These are phyloP conservation scores for Liquidambar formosana DNA, from an alignment of 164 flowering plant genomes.

Conservation along the genomic window DNA sequence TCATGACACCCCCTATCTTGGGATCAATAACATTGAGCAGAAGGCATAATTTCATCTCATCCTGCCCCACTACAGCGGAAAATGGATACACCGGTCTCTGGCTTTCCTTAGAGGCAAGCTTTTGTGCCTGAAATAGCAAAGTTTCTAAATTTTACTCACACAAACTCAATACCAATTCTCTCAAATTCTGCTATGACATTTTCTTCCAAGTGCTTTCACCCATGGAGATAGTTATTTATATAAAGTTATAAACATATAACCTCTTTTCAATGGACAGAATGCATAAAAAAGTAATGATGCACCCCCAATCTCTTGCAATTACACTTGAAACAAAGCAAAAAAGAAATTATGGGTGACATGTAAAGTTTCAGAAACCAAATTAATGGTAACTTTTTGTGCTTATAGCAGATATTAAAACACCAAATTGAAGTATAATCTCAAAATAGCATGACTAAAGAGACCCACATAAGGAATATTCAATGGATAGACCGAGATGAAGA, in stretches of 20 bases:
- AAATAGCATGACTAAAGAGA: not conserved
- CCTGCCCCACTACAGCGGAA: constrained; percentile 95
- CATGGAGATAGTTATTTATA: too few relatives aligned
- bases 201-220: too few relatives aligned
- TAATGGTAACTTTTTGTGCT: not conserved
- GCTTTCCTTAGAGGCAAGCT: constrained; percentile 53
- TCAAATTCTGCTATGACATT: too few relatives aligned
- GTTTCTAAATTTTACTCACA: not conserved
- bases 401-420: not conserved
- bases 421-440: too few relatives aligned
- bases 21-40: constrained; percentile 93
- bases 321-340: not conserved
- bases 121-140: constrained; percentile 51
- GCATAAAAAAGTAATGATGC: not conserved
- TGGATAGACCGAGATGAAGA: not conserved
- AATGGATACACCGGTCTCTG: constrained; percentile 96
- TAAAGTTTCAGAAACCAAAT: not conserved
- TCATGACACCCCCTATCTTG: constrained; percentile 97
- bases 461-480: not conserved
- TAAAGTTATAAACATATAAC: too few relatives aligned
- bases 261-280: constrained; percentile 1
- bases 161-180: not conserved
- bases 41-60: constrained; percentile 97
- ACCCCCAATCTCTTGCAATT: not conserved
- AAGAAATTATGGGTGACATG: not conserved